Conservation (phyloP, 148 eudicot species). For the Pharnaceum exiguum region DNA sequence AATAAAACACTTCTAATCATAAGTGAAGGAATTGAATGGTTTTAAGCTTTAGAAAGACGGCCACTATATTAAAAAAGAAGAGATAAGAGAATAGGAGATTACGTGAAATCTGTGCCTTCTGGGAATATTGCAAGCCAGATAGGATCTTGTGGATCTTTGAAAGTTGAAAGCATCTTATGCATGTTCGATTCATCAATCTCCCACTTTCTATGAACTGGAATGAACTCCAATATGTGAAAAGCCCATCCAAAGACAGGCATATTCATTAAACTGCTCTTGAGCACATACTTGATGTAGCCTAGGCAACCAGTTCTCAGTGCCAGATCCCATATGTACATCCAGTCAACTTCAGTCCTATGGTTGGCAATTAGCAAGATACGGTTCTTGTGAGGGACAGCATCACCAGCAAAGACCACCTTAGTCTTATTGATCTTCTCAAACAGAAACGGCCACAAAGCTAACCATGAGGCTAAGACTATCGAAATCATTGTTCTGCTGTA, state of each 20-base stretch:
- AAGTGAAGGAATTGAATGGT: too few relatives aligned
- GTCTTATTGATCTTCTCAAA: slow-evolving; percentile 87
- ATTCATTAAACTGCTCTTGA: slow-evolving; percentile 90
- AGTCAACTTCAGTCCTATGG: slow-evolving; percentile 95
- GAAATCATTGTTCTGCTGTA: slow-evolving; percentile 72
- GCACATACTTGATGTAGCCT: slow-evolving; percentile 75
- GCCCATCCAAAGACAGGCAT: slow-evolving; percentile 92
- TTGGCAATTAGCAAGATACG: slow-evolving; percentile 73
- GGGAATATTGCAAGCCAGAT: slow-evolving; percentile 97
- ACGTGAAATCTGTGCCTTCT: slow-evolving; percentile 99
- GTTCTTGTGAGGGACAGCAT: slow-evolving; percentile 48
- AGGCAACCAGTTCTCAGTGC: slow-evolving; percentile 74
- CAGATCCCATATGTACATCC: slow-evolving; percentile 98
- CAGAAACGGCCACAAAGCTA: slow-evolving; percentile 85
- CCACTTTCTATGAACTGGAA: slow-evolving; percentile 90
- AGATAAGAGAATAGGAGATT: slow-evolving; percentile 26
- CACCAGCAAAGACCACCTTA: slow-evolving; percentile 77
- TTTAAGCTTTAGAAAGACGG: not conserved
- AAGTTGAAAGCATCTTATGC: slow-evolving; percentile 69
- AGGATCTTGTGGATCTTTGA: slow-evolving; percentile 57
- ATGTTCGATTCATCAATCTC: slow-evolving; percentile 61
- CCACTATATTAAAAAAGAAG: too few relatives aligned
- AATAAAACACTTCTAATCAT: too few relatives aligned
- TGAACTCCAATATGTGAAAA: slow-evolving; percentile 79
- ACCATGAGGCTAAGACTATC: slow-evolving; percentile 67